Conservation (phyloP, 1,284 basidiomycete genomes). For the Chondrostereum purpureum region DNA sequence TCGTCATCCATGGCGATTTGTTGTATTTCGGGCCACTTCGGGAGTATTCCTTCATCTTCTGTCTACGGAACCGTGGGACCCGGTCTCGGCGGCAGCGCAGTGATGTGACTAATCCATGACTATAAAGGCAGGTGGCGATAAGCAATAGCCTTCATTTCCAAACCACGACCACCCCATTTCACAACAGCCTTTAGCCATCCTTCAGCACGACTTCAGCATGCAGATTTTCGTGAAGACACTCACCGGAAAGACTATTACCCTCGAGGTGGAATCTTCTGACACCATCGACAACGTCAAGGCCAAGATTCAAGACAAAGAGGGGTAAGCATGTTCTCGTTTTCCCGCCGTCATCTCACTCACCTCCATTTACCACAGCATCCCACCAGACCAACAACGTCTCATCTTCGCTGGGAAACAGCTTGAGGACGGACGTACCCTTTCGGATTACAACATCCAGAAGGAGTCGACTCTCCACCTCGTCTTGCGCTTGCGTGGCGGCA, state of each 20-base stretch:
- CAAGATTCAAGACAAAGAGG: conserved; percentile 72
- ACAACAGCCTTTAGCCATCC: conserved; percentile 16
- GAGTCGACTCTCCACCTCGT: too few relatives aligned
- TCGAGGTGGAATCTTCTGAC: conserved; percentile 85
- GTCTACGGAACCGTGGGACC: too few relatives aligned
- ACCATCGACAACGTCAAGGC: conserved; percentile 85
- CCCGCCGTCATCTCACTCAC: conserved; percentile 1
- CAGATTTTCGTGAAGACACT: conserved; percentile 83
- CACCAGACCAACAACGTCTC: too few relatives aligned
- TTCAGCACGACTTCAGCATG: conserved; percentile 46
- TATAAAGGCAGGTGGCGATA: too few relatives aligned
- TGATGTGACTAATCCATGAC: too few relatives aligned
- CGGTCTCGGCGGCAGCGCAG: too few relatives aligned
- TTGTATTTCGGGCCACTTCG: too few relatives aligned
- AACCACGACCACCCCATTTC: conserved; percentile 8
- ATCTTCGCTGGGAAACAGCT: too few relatives aligned
- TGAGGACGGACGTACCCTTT: too few relatives aligned
- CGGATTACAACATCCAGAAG: too few relatives aligned
- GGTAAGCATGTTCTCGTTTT: conserved; percentile 17
- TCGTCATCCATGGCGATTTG: neutral
- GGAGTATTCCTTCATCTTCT: too few relatives aligned
- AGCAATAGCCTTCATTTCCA: conserved; percentile 12
- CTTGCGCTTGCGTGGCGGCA: conserved; percentile 82
- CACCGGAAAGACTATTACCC: too few relatives aligned
- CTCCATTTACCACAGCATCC: neutral